Evolutionary conservation across 257 asterid genomes (phyloP), one percentile per base, ranked within the genome.

Genomic region (Solanum etuberosum): DNA sequence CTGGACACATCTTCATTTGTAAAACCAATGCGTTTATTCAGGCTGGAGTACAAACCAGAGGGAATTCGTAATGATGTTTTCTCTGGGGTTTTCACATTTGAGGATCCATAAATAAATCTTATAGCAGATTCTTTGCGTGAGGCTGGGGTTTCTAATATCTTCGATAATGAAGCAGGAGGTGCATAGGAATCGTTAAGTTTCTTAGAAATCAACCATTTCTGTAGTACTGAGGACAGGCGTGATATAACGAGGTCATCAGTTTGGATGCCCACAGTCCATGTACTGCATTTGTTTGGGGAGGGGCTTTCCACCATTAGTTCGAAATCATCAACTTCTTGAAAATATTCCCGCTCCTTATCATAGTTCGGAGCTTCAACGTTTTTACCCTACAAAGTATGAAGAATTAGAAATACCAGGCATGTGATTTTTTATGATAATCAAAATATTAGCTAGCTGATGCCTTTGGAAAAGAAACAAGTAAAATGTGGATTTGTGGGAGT

Each of bases 291-390:
- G 94, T 95, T 95, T 6, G 99, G 99, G 81, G 99, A 97, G 88
- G 99, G 99, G 90, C 99, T 97, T 90, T 97, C 98, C 91, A 92
- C 98, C 89, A 93, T 89, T 92, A 97, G 90, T 87, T 97, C 98
- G 87, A 90, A 97, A 87, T 95, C 94, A 92, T 95, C 99, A 88
- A 97, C 96, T 91, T 97, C 99, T 87, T 95, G 88, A 90, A 95
- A 95, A 90, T 97, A 97, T 63, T 93, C 97, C 85, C 89, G 93
- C 90, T 94, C 98, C 87, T 92, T 93, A 43, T 93, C 97, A 29
- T 54, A 97, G 88, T 91, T 96, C 35, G 95, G 93, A 86, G 90
- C 90, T 82, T 91, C 93, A 83, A 70, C 61, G 9, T 87, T 83
- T 90, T 93, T 95, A 72, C 94, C 95, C 99, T 95, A 78, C 34